Evolutionary conservation across 495 filamentous ascomycete genomes (phyloP).

Genomic region (Penicillium pancosmium): DNA sequence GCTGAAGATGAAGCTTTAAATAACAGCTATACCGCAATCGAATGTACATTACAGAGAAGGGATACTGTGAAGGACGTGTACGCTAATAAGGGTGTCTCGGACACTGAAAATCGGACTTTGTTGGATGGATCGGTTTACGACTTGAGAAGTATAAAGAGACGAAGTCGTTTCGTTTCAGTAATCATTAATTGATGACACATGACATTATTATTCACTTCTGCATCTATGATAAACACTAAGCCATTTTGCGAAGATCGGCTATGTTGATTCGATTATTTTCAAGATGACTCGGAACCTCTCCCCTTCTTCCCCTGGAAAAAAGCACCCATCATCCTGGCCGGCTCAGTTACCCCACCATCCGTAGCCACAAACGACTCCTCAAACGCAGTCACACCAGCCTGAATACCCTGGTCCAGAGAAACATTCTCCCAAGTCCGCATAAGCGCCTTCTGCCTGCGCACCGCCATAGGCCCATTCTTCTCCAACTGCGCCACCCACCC

Average conservation of each 20-base stretch:
- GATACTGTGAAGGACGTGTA: conserved; percentile 3
- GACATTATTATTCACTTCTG: not conserved
- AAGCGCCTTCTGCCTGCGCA: conserved; percentile 28
- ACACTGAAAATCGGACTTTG: not conserved
- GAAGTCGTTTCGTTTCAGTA: not conserved
- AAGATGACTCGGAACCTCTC: not conserved
- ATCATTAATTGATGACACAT: conserved; percentile 5
- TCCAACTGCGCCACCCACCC: conserved; percentile 26
- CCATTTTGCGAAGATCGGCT: not conserved
- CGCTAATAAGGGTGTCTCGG: not conserved
- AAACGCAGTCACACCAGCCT: conserved; percentile 26
- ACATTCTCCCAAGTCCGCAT: conserved; percentile 29
- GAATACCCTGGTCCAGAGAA: conserved; percentile 21
- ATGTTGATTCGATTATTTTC: not conserved
- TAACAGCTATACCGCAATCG: not conserved
- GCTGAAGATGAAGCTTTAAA: conserved; percentile 69
- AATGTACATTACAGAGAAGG: conserved; percentile 5
- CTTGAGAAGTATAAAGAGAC: not conserved
- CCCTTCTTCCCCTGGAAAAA: conserved; percentile 19
- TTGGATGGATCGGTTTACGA: not conserved
- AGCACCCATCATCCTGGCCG: conserved; percentile 23
- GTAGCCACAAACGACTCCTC: conserved; percentile 20
- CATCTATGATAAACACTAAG: not conserved
- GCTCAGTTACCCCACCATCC: conserved; percentile 16
- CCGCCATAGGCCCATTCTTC: conserved; percentile 27